Evolutionary conservation across 2,329 filamentous ascomycete species (phyloP).

Genomic region (Ramularia endophylla): DNA sequence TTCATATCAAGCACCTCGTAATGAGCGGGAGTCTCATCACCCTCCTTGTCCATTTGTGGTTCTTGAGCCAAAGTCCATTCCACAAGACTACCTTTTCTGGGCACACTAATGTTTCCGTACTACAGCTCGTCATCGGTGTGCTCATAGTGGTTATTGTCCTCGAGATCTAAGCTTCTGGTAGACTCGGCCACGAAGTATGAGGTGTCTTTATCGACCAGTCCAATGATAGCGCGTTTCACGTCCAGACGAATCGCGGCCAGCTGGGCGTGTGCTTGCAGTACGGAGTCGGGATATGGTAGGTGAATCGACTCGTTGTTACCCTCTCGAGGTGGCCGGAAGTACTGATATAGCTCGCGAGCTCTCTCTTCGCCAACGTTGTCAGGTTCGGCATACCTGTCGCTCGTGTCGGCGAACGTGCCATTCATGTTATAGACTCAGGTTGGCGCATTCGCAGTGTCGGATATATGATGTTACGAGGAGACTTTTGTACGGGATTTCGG

Average conservation of each 20-base stretch:
- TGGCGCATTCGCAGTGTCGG: no score
- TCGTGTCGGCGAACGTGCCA: no score
- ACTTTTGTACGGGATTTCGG: no score
- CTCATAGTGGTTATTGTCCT: constrained; percentile 15
- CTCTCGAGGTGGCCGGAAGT: constrained; percentile 20
- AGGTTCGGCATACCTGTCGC: constrained; percentile 14
- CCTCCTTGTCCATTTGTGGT: constrained; percentile 13
- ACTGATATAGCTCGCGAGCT: constrained; percentile 22
- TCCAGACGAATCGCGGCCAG: constrained; percentile 45
- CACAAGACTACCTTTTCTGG: constrained; percentile 54
- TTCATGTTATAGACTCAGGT: no score
- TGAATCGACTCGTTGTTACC: constrained; percentile 11
- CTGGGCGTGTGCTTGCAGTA: constrained; percentile 44
- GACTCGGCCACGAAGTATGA: constrained; percentile 50
- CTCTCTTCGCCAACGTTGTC: constrained; percentile 20
- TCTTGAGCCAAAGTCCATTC: constrained; percentile 43
- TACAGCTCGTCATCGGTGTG: constrained; percentile 30
- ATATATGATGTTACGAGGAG: no score
- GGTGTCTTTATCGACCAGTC: constrained; percentile 43
- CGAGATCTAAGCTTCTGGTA: constrained; percentile 42
- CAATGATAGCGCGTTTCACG: constrained; percentile 46
- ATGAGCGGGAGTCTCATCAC: constrained; percentile 28
- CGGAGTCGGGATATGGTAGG: constrained; percentile 30
- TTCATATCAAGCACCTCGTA: constrained; percentile 31
- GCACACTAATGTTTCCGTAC: constrained; percentile 45